Evolutionary conservation across 2,329 filamentous ascomycete species (phyloP), one percentile per base, ranked within the genome.

Genomic region (Pseudocercospora crystallina): DNA sequence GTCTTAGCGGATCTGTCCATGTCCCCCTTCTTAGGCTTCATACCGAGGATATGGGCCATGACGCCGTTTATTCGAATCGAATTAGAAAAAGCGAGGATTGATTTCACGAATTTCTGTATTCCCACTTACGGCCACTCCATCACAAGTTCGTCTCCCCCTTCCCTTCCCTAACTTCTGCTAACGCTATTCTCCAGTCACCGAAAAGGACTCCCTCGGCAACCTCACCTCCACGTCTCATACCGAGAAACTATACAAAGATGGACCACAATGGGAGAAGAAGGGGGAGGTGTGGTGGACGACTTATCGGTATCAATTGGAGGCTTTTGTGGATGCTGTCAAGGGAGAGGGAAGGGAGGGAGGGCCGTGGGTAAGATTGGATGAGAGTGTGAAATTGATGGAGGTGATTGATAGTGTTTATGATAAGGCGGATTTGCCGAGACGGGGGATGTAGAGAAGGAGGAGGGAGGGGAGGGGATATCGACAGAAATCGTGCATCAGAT

Each of bases 271-370:
- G 56, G 41, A 29, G 0, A 32, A 54, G 36, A 33, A 56, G 49
- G 47, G 63, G 53, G 5, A 68, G 57, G 43, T 49, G 3, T 66
- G 50, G 49, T 71, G 69, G 68, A 53, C 60, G 10, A 69, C 68
- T 14, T 71, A 71, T 57, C 53, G 68, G 10, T 68, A 67, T 41
- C 63, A 67, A 54, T 48, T 71, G 8, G 67, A 71, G 48, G 63
- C 61, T 11, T 72, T 72, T 56, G 67, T 71, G 17, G 61, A 69
- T 34, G 52, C 51, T 11, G 59, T 70, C 2, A 59, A 56, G 11
- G 51, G 66, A 32, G 64, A 64, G 2, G 60, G 58, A 14, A 43
- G 26, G 35, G 30, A 33, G 44, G 44, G 13, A 32, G 40, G 43
- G 5, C 47, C 55, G 5, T 70, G 65, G 65, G 41, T 71, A 8